Percentiles rank a stretch among this genome's conserved stretches.
These are phyloP conservation scores for Talaromyces sp. DNA, from an alignment of 2,329 filamentous ascomycete species.

Conservation along the genomic window DNA sequence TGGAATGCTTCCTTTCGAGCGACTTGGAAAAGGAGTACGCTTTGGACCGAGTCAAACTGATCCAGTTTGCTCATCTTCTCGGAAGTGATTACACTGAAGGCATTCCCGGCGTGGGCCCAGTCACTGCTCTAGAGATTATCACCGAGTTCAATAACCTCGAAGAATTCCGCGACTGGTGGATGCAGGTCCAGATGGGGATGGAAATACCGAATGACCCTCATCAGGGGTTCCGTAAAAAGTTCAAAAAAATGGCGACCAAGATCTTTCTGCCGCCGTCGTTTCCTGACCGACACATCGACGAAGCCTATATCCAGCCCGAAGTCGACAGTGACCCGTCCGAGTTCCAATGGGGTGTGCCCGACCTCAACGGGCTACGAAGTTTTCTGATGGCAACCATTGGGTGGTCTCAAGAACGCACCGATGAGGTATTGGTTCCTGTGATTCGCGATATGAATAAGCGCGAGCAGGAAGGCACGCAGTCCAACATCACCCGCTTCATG, in stretches of 20 bases:
- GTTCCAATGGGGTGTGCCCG: constrained; percentile 95
- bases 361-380: constrained; percentile 75
- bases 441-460: constrained; percentile 92
- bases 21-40: constrained; percentile 90
- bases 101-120: constrained; percentile 83
- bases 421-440: constrained; percentile 93
- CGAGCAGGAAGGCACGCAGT: constrained; percentile 85
- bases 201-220: constrained; percentile 57
- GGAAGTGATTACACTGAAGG: constrained; percentile 96
- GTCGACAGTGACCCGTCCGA: constrained; percentile 73
- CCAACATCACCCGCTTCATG: constrained; percentile 93
- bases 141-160: constrained; percentile 75
- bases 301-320: constrained; percentile 81
- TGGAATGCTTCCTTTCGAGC: constrained; percentile 83
- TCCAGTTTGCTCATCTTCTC: constrained; percentile 83
- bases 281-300: constrained; percentile 71
- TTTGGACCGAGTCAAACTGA: constrained; percentile 80
- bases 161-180: constrained; percentile 88
- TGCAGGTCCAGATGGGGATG: constrained; percentile 68
- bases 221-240: constrained; percentile 73
- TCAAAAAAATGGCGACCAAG: constrained; percentile 77
- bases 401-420: constrained; percentile 86
- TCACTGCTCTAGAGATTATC: constrained; percentile 90
- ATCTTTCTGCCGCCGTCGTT: constrained; percentile 81
- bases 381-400: constrained; percentile 92